Evolutionary conservation across 352 stramenopile species (phyloP).

Genomic region (Lagenidium giganteum): DNA sequence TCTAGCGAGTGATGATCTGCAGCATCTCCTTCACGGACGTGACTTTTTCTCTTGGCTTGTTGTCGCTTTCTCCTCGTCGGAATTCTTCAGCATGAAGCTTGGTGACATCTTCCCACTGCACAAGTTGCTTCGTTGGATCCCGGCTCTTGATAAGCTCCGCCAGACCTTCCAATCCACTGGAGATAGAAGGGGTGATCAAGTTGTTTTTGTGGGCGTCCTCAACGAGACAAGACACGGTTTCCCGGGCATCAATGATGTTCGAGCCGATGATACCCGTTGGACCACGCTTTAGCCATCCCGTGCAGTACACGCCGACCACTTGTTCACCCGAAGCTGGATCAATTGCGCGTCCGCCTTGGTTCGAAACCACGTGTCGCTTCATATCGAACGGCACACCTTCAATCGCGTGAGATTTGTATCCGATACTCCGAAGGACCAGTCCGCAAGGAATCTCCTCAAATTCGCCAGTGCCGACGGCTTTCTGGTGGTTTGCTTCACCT

Average conservation of each 20-base stretch:
- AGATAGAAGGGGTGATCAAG: constrained; percentile 25
- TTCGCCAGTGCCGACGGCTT: constrained; percentile 78
- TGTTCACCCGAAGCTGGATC: constrained; percentile 23
- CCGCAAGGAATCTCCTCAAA: constrained; percentile 81
- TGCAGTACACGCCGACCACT: constrained; percentile 90
- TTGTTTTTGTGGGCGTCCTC: constrained; percentile 72
- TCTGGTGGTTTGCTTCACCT: constrained; percentile 79
- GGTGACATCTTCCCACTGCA: constrained; percentile 64
- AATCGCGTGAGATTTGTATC: constrained; percentile 90
- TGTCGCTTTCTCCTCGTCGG: constrained; percentile 37
- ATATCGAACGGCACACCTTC: constrained; percentile 80
- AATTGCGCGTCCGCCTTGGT: constrained; percentile 58
- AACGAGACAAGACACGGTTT: constrained; percentile 93
- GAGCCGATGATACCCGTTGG: constrained; percentile 97
- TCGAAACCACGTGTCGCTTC: constrained; percentile 48
- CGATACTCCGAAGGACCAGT: constrained; percentile 79
- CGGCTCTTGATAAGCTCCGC: constrained; percentile 37
- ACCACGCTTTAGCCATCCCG: constrained; percentile 97
- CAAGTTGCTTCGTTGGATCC: constrained; percentile 56
- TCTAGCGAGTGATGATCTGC: too few species aligned
- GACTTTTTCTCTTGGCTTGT: constrained; percentile 81
- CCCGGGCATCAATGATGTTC: constrained; percentile 97
- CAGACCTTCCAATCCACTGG: constrained; percentile 30
- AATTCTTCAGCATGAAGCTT: constrained; percentile 58
- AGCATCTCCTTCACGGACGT: constrained; percentile 80